Evolutionary conservation across 2,329 filamentous ascomycete species (phyloP).

Genomic region (Scedosporium minutisporum): DNA sequence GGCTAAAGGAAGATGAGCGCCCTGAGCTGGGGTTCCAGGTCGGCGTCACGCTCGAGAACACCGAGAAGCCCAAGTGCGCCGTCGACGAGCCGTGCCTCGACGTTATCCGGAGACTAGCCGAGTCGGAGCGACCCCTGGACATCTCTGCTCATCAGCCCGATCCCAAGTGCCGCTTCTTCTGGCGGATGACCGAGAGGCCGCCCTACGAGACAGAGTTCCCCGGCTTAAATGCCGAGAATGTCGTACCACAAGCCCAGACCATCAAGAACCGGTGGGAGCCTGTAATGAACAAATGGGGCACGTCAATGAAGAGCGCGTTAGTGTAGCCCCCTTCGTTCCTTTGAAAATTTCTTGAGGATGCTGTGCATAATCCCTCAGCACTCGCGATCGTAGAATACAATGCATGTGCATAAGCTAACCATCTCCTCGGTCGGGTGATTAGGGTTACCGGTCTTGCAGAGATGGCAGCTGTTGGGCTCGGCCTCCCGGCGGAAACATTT

Average conservation of each 20-base stretch:
- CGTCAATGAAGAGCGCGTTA: slow-evolving; percentile 50
- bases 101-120: slow-evolving; percentile 44
- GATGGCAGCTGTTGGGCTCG: slow-evolving; percentile 49
- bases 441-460: slow-evolving; percentile 47
- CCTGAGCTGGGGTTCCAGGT: slow-evolving; percentile 51
- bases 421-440: not conserved
- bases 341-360: not conserved
- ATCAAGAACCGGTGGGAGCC: slow-evolving; percentile 42
- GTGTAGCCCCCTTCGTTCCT: slow-evolving; percentile 15
- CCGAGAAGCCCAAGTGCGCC: slow-evolving; percentile 54
- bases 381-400: not conserved
- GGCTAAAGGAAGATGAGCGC: slow-evolving; percentile 40
- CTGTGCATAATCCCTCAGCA: not conserved
- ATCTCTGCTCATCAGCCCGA: slow-evolving; percentile 47
- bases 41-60: slow-evolving; percentile 53
- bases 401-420: not conserved
- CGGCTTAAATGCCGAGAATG: slow-evolving; percentile 43
- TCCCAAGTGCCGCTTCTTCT: slow-evolving; percentile 55
- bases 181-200: slow-evolving; percentile 45
- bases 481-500: slow-evolving; percentile 41
- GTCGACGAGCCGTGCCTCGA: slow-evolving; percentile 51
- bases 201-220: slow-evolving; percentile 47
- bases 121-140: slow-evolving; percentile 47
- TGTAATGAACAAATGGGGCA: slow-evolving; percentile 48
- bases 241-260: slow-evolving; percentile 38